phyloP scores from a whole-genome alignment of 2,329 filamentous ascomycete species.

The Stenocarpella maydis region DNA sequence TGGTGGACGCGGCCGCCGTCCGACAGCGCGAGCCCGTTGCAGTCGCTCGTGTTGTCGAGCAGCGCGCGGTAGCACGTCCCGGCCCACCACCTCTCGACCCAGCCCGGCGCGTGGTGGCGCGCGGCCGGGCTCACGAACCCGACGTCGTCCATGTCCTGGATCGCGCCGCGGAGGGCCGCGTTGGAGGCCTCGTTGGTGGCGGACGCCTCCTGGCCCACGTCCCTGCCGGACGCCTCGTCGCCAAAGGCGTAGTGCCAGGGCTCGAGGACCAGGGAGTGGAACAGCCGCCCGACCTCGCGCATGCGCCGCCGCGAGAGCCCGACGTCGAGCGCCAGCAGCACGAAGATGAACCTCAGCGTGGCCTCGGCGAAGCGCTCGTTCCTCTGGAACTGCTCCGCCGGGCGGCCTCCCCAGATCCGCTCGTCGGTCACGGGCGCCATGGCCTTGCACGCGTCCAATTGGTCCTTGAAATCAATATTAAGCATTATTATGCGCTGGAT shows the following conservation, averaged over 20 bases:
- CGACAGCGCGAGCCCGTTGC: accelerated
- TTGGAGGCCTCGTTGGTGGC: not conserved
- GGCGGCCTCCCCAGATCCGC: too few species aligned
- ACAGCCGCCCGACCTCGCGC: not conserved
- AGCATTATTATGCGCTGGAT: not conserved
- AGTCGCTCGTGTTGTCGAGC: not conserved
- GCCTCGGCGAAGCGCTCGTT: not conserved
- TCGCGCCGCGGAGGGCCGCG: not conserved
- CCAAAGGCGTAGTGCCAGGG: not conserved
- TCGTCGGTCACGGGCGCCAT: not conserved
- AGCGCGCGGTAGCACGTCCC: not conserved
- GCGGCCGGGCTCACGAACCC: too few species aligned
- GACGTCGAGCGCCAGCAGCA: not conserved
- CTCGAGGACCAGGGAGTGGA: slow-evolving; percentile 2
- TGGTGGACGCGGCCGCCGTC: accelerated
- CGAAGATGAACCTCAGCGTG: not conserved
- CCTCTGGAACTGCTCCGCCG: accelerated
- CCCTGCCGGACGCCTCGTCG: not conserved
- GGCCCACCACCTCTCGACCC: too few species aligned
- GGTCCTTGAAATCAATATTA: not conserved
- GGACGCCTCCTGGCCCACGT: not conserved
- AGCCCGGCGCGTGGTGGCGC: too few species aligned
- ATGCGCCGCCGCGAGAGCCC: not conserved
- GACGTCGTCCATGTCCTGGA: not conserved
- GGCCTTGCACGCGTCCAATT: not conserved